Conservation (phyloP, 1,139 yeast species). For the Zygoascus hellenicus region DNA sequence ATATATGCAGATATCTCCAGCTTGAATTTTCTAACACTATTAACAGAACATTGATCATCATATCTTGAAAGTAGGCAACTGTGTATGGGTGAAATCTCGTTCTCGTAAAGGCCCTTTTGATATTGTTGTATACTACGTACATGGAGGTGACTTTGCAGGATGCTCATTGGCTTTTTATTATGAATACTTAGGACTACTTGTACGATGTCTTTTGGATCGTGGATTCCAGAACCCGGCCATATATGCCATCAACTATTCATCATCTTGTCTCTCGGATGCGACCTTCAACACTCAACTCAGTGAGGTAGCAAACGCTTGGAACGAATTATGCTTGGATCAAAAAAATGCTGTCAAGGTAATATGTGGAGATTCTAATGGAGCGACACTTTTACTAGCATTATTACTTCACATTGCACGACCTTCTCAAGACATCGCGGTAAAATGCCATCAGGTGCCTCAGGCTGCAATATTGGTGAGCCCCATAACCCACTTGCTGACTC, state of each 20-base stretch:
- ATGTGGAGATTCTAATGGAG: constrained; percentile 43
- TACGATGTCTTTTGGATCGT: constrained; percentile 37
- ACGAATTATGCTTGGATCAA: constrained; percentile 18
- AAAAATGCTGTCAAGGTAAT: constrained; percentile 31
- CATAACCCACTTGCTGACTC: constrained; percentile 23
- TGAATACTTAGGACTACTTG: constrained; percentile 37
- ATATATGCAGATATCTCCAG: too few relatives aligned
- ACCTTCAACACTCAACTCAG: constrained; percentile 29
- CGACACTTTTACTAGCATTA: constrained; percentile 36
- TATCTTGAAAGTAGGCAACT: too few relatives aligned
- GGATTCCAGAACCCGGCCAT: constrained; percentile 43
- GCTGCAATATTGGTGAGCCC: constrained; percentile 41
- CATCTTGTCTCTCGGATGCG: constrained; percentile 20
- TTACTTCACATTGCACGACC: constrained; percentile 34
- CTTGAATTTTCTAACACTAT: too few relatives aligned
- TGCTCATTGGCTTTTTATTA: constrained; percentile 35
- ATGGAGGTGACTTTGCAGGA: constrained; percentile 34
- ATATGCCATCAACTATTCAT: constrained; percentile 34
- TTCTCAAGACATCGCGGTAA: constrained; percentile 18
- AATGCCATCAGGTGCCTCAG: constrained; percentile 27
- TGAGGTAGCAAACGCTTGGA: constrained; percentile 32
- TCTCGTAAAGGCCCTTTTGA: constrained; percentile 33
- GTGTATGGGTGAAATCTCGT: not conserved
- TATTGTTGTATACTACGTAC: constrained; percentile 35
- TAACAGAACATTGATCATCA: too few relatives aligned